Base-by-base conservation (phyloP, 345 rosid species). In the Orychophragmus violaceus region DNA sequence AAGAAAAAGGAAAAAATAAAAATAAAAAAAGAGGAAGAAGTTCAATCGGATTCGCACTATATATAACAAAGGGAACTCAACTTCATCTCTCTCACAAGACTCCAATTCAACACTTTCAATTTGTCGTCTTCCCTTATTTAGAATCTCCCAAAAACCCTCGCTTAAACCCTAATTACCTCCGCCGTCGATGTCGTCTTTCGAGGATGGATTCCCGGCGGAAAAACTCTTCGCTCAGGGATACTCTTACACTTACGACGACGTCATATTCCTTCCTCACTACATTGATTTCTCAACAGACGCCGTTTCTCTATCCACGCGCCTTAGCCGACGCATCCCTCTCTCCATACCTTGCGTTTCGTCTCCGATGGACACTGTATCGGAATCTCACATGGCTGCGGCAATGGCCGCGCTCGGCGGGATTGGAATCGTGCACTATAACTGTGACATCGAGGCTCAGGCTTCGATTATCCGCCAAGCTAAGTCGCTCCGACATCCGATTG, bases 311-410 rank as follows among this genome's bases (percentile, higher is more conserved):
- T 76, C 92, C 77, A 85, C 98, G 33, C 78, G 68, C 10, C 83
- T 90, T 44, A 80, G 89, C 30, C 82, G 89, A 42, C 92, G 88
- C 69, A 59, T 93, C 51, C 66, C 80, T 6, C 91, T 93, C 44
- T 77, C 90, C 2, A 75, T 82, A 68, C 98, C 98, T 5, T 93
- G 90, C 46, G 92, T 93, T 16, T 79, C 98, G 16, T 93, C 98
- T 28, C 97, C 96, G 4, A 90, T 93, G 98, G 98, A 94, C 68
- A 94, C 99, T 13, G 99, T 90, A 23, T 85, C 97, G 0, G 96
- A 87, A 66, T 80, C 94, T 25, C 74, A 82, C 81, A 90, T 90
- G 97, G 98, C 96, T 19, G 75, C 96, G 11, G 80, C 96, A 55
- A 84, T 93, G 95, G 97, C 99, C 6, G 77, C 96, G 0, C 74